phyloP scores from a whole-genome alignment of 768 basidiomycete genomes.

The Phanerodontia chrysosporium region DNA sequence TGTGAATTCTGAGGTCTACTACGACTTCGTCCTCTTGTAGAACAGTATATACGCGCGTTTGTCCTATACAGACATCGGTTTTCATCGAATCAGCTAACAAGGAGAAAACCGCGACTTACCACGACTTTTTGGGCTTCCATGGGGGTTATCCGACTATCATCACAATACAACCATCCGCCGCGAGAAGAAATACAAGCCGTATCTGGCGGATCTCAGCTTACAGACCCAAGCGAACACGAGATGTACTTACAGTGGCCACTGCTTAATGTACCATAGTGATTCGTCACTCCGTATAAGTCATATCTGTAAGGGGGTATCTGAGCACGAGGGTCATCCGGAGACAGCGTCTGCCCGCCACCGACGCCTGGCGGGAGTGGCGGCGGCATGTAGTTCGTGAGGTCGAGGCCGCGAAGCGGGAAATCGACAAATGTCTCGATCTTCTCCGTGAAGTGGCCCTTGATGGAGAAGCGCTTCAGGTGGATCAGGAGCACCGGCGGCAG shows the following conservation, averaged over 20 bases:
- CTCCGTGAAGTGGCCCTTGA: conserved; percentile 89
- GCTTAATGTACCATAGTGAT: conserved; percentile 91
- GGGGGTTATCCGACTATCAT: conserved; percentile 81
- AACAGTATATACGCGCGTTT: conserved; percentile 76
- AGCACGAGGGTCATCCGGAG: conserved; percentile 67
- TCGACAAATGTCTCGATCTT: conserved; percentile 95
- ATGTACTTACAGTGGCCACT: conserved; percentile 87
- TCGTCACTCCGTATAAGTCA: conserved; percentile 93
- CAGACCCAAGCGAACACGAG: background rate
- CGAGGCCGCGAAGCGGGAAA: conserved; percentile 65
- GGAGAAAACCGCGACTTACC: conserved; percentile 41
- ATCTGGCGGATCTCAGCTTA: conserved; percentile 45
- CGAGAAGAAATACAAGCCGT: conserved; percentile 88
- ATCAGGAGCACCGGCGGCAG: conserved; percentile 91
- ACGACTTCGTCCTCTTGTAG: conserved; percentile 34
- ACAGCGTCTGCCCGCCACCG: conserved; percentile 38
- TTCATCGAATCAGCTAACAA: conserved; percentile 2
- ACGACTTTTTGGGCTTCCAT: conserved; percentile 80
- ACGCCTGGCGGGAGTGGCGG: conserved; percentile 65
- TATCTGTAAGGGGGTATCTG: conserved; percentile 90
- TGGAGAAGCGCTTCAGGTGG: conserved; percentile 89
- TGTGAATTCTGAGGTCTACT: background rate
- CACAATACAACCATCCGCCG: conserved; percentile 89
- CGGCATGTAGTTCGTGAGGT: conserved; percentile 82
- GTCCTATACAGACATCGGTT: conserved; percentile 44